Conservation (phyloP, 495 filamentous ascomycete genomes). For the Penicillium fimorum region DNA sequence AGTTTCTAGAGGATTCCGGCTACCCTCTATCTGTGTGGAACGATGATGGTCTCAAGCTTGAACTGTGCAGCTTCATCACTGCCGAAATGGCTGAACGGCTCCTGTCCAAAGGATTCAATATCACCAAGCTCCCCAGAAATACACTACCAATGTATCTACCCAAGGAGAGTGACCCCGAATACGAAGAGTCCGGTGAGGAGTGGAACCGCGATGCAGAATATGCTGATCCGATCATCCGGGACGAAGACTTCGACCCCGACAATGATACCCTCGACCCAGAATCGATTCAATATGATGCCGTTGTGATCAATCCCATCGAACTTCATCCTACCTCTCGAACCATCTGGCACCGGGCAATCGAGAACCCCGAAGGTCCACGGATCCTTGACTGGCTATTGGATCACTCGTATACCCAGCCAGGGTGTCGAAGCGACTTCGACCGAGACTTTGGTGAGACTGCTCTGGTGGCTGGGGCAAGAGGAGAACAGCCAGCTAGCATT, state of each 20-base stretch:
- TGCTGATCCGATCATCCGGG: slow-evolving; percentile 1
- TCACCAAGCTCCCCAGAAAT: slow-evolving; percentile 1
- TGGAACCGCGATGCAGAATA: slow-evolving; percentile 4
- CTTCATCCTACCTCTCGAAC: slow-evolving; percentile 3
- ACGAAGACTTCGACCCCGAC: not conserved
- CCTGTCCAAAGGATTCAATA: slow-evolving; percentile 4
- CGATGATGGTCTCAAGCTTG: slow-evolving; percentile 3
- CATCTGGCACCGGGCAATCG: slow-evolving; percentile 7
- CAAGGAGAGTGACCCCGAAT: not conserved
- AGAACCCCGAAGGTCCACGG: not conserved
- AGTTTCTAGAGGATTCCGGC: not conserved
- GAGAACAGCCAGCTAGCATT: not conserved
- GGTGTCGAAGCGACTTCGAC: not conserved
- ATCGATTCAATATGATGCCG: not conserved
- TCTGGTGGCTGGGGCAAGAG: not conserved
- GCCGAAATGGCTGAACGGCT: slow-evolving; percentile 1
- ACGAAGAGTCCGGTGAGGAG: not conserved
- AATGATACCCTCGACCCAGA: not conserved
- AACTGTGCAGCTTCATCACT: slow-evolving; percentile 4
- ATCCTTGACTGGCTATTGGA: not conserved
- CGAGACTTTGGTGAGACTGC: not conserved
- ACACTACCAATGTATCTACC: not conserved
- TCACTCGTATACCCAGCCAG: not conserved
- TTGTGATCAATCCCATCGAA: not conserved
- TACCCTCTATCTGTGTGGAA: slow-evolving; percentile 1